Base-by-base conservation (phyloP, 148 eudicot genomes). In the Polygonum maritimum region DNA sequence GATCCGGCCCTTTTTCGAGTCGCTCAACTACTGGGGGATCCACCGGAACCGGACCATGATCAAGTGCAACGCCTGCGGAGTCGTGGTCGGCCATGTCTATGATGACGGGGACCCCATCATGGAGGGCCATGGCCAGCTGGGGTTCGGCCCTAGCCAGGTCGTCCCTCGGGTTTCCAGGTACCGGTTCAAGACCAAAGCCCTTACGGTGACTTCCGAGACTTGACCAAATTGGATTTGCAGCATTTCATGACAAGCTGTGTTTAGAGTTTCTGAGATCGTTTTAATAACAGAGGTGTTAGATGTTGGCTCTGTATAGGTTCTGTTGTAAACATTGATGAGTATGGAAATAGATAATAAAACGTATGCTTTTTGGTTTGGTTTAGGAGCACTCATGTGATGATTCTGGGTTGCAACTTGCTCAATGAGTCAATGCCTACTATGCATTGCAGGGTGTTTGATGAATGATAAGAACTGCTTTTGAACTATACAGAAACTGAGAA, bases 11-110 rank as follows among this genome's bases (percentile, higher is more conserved):
- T 94, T 94, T 49, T 90, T 94, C 81, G 97, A 94, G 78, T 86
- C 93, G 26, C 18, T 94, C 0, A 81, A 89, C 77, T 94, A 94
- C 72, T 94, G 97, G 98, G 98, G 98, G 0, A 76, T 92, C n/a
- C 96, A 94, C 14, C 77, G 98, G 76, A 90, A 85, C 54, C 70
- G 97, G 54, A 86, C 82, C 76, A 86, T 81, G 77, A 89, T 94
- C 78, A 80, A 80, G 58, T 94, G 98, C 74, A 65, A 22, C n/a
- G 70, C 81, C 69, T 94, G 98, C 36, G 88, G 89, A 0, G 48
- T 51, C 12, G 80, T 84, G 3, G 52, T 94, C 3, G 97, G 97
- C 0, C 84, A 85, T 72, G 77, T 91, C 2, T 94, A 94, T 70
- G 93, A 86, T 52, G 98, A 91, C 48, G 98, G 98, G 7, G 93